Conservation (phyloP, 257 asterid species). For the Catharanthus roseus region DNA sequence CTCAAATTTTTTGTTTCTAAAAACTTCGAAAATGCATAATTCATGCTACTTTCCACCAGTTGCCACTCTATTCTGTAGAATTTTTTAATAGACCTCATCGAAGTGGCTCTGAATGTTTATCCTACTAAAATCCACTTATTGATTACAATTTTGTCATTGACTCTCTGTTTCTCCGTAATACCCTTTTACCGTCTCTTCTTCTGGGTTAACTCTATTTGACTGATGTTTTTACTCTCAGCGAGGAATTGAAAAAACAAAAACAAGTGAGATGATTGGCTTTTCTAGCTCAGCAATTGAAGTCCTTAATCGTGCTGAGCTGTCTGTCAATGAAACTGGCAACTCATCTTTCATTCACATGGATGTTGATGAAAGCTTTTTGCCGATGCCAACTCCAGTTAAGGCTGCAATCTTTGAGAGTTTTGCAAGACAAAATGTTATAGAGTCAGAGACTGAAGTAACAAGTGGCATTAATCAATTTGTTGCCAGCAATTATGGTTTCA, state of each 20-base stretch:
- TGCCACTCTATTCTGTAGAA: background rate
- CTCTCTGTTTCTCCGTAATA: background rate
- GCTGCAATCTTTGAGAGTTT: constrained; percentile 95
- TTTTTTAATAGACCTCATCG: background rate
- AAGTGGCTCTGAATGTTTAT: background rate
- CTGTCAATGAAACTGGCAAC: constrained; percentile 54
- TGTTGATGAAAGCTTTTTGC: constrained; percentile 89
- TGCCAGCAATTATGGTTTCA: constrained; percentile 58
- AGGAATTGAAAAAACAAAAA: constrained; percentile 40
- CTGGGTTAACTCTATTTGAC: constrained; percentile 2
- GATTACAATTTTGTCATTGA: background rate
- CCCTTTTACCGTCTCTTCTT: background rate
- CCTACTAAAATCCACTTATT: background rate
- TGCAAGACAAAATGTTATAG: constrained; percentile 84
- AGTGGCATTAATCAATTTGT: constrained; percentile 51
- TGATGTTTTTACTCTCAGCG: constrained; percentile 39
- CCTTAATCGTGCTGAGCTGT: constrained; percentile 67
- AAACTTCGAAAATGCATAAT: background rate
- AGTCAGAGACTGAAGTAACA: constrained; percentile 78
- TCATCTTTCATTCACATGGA: constrained; percentile 79
- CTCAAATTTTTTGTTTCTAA: background rate
- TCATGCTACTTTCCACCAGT: background rate
- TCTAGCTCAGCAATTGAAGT: constrained; percentile 56
- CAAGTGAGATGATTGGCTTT: constrained; percentile 53
- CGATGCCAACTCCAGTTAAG: constrained; percentile 75